Evolutionary conservation across 1,284 basidiomycete genomes (phyloP).

Genomic region (Amylostereum areolatum): DNA sequence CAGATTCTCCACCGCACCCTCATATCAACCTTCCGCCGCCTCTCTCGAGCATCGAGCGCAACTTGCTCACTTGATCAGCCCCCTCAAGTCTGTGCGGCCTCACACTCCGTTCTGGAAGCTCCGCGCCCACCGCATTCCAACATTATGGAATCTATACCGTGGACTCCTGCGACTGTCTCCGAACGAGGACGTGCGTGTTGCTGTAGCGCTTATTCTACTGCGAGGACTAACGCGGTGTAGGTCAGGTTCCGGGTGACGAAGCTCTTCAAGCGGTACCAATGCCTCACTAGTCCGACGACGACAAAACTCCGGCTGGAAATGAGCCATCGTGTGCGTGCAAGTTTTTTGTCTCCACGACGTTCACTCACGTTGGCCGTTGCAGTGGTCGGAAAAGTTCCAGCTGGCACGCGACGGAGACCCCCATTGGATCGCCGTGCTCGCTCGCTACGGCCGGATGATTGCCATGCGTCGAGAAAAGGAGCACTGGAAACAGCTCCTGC

Average conservation of each 20-base stretch:
- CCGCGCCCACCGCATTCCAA: slow-evolving; percentile 69
- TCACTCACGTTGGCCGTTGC: neutral
- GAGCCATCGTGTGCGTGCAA: slow-evolving; percentile 45
- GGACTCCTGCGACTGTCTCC: slow-evolving; percentile 55
- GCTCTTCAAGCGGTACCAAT: slow-evolving; percentile 47
- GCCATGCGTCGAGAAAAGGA: slow-evolving; percentile 43
- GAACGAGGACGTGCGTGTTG: slow-evolving; percentile 43
- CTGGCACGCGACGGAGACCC: slow-evolving; percentile 47
- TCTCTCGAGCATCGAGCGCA: too few relatives aligned
- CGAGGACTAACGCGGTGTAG: slow-evolving; percentile 27
- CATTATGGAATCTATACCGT: slow-evolving; percentile 69
- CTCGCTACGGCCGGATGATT: slow-evolving; percentile 52
- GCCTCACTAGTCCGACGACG: slow-evolving; percentile 40
- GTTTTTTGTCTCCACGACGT: neutral
- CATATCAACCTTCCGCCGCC: too few relatives aligned
- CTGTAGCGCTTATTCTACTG: neutral
- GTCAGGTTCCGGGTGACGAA: slow-evolving; percentile 49
- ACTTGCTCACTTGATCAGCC: too few relatives aligned
- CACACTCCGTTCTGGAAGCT: slow-evolving; percentile 67
- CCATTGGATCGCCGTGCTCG: slow-evolving; percentile 37
- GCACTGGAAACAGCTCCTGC: slow-evolving; percentile 37
- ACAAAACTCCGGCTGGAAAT: slow-evolving; percentile 40
- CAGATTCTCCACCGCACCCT: too few relatives aligned
- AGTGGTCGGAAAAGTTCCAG: slow-evolving; percentile 62
- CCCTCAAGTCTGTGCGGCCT: too few relatives aligned